Evolutionary conservation across 345 rosid species (phyloP), one percentile per base, ranked within the genome.

Genomic region (Pistacia vera): DNA sequence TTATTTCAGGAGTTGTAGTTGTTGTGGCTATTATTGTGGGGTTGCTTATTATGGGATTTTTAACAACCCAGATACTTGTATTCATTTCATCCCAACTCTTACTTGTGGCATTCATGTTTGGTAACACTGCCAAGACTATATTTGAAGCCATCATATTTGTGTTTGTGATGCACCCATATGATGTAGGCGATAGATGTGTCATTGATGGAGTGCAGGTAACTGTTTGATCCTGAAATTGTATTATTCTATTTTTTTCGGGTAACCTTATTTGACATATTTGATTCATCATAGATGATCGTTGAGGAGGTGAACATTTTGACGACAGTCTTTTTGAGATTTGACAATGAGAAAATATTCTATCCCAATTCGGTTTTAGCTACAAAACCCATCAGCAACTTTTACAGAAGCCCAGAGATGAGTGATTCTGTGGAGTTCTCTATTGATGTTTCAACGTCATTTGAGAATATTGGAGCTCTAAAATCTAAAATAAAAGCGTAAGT

Each of bases 161-260:
- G 36, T 93, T 93, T 63, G 85, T 91, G 71, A 89, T 90, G 92
- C 97, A 91, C 71, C 98, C 94, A 25, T 93, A 80, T 60, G 95
- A 90, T 72, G 93, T 93, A 0, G 97, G 97, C 2, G 97, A 91
- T 60, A 91, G 95, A n/a, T 91, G 95, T 11, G 95, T 93, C 35
- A 78, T 93, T 18, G 97, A 90, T 54, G 98, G 93, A 80, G 85
- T 87, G 35, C 92, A 90, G 90, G 98, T 87, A 76, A 76, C 36
- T 58, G 25, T 68, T 62, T 52, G 49, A 30, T 44, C 35, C 62
- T 36, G 5, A 6, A 48, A 49, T 60, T 8, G 16, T 46, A 6
- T 16, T 12, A 46, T 13, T 61, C 5, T 49, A 11, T 25, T n/a
- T 60, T 46, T 55, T 55, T 1, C 65, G 8, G 13, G 3, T 66